phyloP scores from a whole-genome alignment of 2,329 filamentous ascomycete species.

The Fusarium albosuccineum region DNA sequence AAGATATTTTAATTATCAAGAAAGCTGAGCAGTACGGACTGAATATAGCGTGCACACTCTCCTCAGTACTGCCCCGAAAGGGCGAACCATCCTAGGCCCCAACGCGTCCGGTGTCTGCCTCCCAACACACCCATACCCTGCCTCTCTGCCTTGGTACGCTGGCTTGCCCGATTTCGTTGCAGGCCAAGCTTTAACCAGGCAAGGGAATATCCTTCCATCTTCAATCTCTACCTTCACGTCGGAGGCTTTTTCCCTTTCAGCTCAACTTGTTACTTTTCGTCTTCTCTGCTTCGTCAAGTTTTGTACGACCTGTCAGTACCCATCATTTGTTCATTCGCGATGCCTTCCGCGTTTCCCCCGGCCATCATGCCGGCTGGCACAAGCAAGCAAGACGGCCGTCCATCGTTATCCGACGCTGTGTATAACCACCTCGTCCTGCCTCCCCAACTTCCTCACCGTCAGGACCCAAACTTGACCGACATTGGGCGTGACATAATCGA shows the following conservation, averaged over 20 bases:
- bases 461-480: conserved; percentile 30
- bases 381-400: conserved; percentile 1
- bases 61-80: neutral
- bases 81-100: neutral
- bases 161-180: too few species aligned
- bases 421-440: conserved; percentile 45
- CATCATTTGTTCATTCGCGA: neutral
- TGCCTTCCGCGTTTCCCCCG: neutral
- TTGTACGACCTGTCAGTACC: neutral
- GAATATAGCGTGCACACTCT: neutral
- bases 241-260: neutral
- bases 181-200: too few species aligned
- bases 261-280: neutral
- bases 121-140: conserved; percentile 1
- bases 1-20: neutral
- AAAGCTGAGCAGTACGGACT: neutral
- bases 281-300: neutral
- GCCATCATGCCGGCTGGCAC: neutral
- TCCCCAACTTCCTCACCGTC: conserved; percentile 38
- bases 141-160: neutral
- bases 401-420: conserved; percentile 35
- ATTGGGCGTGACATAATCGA: conserved; percentile 33
- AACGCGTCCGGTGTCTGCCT: neutral
- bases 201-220: too few species aligned
- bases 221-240: neutral